Conservation (phyloP, 2,329 filamentous ascomycete species). For the Neofusicoccum sp. region DNA sequence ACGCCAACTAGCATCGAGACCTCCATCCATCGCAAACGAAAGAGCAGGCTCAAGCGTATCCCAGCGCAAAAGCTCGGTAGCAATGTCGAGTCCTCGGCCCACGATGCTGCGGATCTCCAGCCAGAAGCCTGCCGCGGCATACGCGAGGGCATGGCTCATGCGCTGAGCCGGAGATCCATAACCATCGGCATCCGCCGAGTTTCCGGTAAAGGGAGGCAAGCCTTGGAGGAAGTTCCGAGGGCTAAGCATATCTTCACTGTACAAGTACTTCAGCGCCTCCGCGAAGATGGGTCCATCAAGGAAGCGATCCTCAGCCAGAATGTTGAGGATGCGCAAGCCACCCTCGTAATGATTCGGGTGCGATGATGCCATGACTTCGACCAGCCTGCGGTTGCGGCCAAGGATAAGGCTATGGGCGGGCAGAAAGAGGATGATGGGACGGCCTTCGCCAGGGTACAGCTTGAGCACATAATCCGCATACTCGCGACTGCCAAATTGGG, state of each 20-base stretch:
- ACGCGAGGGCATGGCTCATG: constrained; percentile 54
- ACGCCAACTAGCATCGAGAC: constrained; percentile 42
- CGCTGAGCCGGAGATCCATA: constrained; percentile 37
- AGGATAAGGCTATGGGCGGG: constrained; percentile 40
- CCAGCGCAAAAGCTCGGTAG: constrained; percentile 62
- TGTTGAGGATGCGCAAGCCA: constrained; percentile 17
- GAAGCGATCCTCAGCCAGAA: constrained; percentile 17
- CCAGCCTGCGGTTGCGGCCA: constrained; percentile 37
- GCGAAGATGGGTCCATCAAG: constrained; percentile 26
- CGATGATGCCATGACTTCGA: constrained; percentile 31
- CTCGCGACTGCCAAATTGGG: constrained; percentile 38
- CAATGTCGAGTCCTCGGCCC: constrained; percentile 62
- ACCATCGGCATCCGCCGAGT: constrained; percentile 28
- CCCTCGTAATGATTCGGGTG: background rate
- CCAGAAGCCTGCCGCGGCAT: constrained; percentile 64
- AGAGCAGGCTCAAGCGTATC: constrained; percentile 63
- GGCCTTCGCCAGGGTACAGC: constrained; percentile 31
- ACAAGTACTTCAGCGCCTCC: constrained; percentile 41
- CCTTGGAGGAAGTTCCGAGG: constrained; percentile 34
- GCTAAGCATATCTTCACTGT: constrained; percentile 37
- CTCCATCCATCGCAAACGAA: constrained; percentile 59
- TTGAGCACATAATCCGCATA: constrained; percentile 42
- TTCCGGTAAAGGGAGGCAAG: constrained; percentile 32
- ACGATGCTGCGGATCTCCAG: constrained; percentile 60
- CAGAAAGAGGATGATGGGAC: constrained; percentile 32